A percentile compares a stretch with the other conserved stretches of the same genome.
Conservation (phyloP, 352 stramenopile species). For the Blastocystis sp. region DNA sequence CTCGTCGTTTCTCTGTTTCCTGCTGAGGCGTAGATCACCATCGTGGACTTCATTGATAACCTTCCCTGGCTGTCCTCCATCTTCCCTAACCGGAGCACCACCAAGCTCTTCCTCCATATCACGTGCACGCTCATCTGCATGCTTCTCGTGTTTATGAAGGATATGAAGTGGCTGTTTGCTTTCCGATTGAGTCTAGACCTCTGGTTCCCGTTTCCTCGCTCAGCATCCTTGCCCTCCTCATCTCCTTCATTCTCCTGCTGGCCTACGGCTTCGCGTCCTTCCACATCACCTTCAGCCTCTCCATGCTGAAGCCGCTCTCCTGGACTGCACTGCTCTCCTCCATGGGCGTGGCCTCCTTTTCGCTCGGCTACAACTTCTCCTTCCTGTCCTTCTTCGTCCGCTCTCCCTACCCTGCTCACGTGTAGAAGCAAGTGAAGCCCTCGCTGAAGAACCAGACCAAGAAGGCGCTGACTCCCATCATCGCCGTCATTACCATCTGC, state of each 20-base stretch:
- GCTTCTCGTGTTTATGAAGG: constrained; percentile 55
- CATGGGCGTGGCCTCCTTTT: constrained; percentile 59
- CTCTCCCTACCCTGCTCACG: neutral
- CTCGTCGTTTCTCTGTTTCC: neutral
- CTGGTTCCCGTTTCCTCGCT: constrained; percentile 53
- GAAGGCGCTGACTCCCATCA: neutral
- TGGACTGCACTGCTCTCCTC: neutral
- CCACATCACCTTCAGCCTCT: neutral
- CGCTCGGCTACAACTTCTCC: constrained; percentile 60
- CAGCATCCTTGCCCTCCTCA: constrained; percentile 40
- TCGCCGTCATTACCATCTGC: constrained; percentile 33
- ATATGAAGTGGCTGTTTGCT: constrained; percentile 26
- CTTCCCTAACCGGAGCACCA: neutral
- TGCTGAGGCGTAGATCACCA: constrained; percentile 27
- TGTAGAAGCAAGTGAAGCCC: constrained; percentile 61
- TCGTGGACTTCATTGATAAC: constrained; percentile 64
- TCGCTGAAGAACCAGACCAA: constrained; percentile 17
- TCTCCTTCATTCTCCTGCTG: constrained; percentile 53
- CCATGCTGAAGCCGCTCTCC: constrained; percentile 36
- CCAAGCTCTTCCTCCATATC: constrained; percentile 32
- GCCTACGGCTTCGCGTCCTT: constrained; percentile 27
- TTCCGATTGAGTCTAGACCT: neutral
- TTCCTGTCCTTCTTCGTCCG: constrained; percentile 59
- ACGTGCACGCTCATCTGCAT: constrained; percentile 45
- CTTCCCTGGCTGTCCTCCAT: constrained; percentile 31